These are phyloP conservation scores for Lecanicillium sp. DNA, from an alignment of 2,329 filamentous ascomycete genomes.

Conservation along the genomic window DNA sequence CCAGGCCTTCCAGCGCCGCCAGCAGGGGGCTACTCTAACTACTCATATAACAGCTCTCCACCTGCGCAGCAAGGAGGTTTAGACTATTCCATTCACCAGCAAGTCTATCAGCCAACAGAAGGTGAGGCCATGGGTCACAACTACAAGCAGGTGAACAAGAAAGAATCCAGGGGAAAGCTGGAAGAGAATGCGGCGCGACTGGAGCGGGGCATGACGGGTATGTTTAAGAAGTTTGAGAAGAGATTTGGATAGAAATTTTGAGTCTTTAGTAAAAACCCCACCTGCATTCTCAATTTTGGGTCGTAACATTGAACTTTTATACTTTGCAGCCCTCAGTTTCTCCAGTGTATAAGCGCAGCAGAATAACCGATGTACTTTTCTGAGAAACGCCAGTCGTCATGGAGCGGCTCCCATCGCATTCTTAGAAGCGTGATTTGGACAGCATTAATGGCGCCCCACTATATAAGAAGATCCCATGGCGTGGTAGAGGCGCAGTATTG, in stretches of 20 bases:
- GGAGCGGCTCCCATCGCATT: no score
- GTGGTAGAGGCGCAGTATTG: no score
- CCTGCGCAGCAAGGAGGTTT: constrained; percentile 14
- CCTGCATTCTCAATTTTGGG: no score
- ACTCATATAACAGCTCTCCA: constrained; percentile 29
- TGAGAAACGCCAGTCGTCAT: no score
- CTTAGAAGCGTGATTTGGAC: no score
- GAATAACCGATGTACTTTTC: no score
- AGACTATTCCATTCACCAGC: constrained; percentile 57
- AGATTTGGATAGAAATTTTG: constrained; percentile 53
- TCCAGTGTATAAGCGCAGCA: no score
- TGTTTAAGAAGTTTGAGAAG: constrained; percentile 75
- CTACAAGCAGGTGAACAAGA: constrained; percentile 25
- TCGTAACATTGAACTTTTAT: no score
- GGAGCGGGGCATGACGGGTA: constrained; percentile 61
- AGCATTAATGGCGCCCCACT: no score
- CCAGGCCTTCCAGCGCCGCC: constrained; percentile 33
- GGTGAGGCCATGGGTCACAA: constrained; percentile 30
- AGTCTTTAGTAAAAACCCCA: no score
- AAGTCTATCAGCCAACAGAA: constrained; percentile 62
- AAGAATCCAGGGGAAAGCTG: constrained; percentile 42
- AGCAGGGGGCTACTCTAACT: constrained; percentile 49
- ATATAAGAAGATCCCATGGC: no score
- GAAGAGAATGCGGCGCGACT: constrained; percentile 58
- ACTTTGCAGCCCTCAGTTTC: no score